Conservation (phyloP, 208 protist species). For the Leishmania mexicana region DNA sequence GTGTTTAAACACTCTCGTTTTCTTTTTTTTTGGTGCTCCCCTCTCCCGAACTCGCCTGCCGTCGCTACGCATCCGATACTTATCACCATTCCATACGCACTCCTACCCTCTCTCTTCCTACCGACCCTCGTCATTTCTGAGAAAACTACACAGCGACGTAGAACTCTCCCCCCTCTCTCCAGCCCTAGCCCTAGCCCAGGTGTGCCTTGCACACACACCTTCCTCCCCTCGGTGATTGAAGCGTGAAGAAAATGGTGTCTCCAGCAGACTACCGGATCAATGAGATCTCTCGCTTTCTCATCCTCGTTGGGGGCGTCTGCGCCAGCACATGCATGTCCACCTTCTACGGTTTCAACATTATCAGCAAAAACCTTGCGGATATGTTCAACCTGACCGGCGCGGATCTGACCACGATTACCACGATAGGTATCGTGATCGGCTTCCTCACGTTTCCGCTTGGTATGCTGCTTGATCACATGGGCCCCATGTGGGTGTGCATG, state of each 20-base stretch:
- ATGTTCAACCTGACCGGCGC: slow-evolving; percentile 37
- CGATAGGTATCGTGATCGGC: slow-evolving; percentile 47
- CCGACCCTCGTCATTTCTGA: background rate
- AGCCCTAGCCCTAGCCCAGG: background rate
- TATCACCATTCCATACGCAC: no score
- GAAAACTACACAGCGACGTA: background rate
- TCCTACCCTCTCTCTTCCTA: background rate
- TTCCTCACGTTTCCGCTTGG: slow-evolving; percentile 51
- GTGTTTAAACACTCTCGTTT: background rate
- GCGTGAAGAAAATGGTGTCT: slow-evolving; percentile 11
- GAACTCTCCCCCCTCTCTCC: background rate
- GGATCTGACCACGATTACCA: slow-evolving; percentile 67
- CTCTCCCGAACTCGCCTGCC: background rate
- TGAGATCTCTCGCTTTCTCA: slow-evolving; percentile 50
- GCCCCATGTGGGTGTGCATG: slow-evolving; percentile 43
- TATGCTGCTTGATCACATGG: slow-evolving; percentile 64
- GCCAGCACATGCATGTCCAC: slow-evolving; percentile 39
- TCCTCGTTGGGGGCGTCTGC: slow-evolving; percentile 45
- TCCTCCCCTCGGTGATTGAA: background rate
- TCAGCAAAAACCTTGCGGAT: slow-evolving; percentile 44
- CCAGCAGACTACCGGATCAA: slow-evolving; percentile 38
- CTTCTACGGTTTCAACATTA: slow-evolving; percentile 64
- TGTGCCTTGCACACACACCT: background rate
- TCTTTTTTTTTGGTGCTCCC: background rate
- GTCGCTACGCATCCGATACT: background rate